Conservation (phyloP, 495 filamentous ascomycete species). For the Hypoxylon subgilvum region DNA sequence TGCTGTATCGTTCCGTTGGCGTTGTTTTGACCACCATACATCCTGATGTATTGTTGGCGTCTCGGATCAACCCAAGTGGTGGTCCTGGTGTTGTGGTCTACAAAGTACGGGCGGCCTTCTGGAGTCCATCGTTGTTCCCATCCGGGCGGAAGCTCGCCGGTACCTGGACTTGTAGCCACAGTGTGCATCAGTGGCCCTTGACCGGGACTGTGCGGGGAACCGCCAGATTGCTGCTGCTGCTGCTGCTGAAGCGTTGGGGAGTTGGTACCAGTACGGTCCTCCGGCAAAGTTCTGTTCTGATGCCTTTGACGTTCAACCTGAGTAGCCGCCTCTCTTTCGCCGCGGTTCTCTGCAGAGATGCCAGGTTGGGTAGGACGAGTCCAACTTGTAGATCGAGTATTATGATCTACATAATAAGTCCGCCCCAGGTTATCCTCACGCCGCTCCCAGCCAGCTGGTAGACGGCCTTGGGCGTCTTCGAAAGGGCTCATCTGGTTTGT, state of each 20-base stretch:
- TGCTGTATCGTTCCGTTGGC: constrained; percentile 90
- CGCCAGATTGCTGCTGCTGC: constrained; percentile 54
- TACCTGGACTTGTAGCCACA: constrained; percentile 91
- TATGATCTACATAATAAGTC: constrained; percentile 99
- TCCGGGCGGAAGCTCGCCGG: constrained; percentile 90
- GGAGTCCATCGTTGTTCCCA: constrained; percentile 97
- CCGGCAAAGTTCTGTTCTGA: constrained; percentile 92
- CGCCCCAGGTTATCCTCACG: constrained; percentile 94
- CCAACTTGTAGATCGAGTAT: constrained; percentile 96
- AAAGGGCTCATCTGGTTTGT: constrained; percentile 81
- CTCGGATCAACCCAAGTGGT: constrained; percentile 99
- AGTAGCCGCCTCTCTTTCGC: constrained; percentile 83
- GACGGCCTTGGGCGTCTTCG: constrained; percentile 88
- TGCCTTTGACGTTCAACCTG: constrained; percentile 90
- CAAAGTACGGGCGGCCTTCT: constrained; percentile 93
- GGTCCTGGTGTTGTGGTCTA: constrained; percentile 98
- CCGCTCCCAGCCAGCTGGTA: constrained; percentile 94
- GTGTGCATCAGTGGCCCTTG: constrained; percentile 90
- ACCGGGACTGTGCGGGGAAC: constrained; percentile 54
- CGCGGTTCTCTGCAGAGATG: constrained; percentile 76
- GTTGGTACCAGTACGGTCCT: constrained; percentile 92
- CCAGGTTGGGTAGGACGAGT: constrained; percentile 82
- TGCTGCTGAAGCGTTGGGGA: constrained; percentile 81
- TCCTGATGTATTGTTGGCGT: constrained; percentile 95
- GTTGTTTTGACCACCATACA: constrained; percentile 85